Evolutionary conservation across 352 stramenopile genomes (phyloP), one percentile per base, ranked within the genome.

Genomic region (Phytophthora macrochlamydospora): DNA sequence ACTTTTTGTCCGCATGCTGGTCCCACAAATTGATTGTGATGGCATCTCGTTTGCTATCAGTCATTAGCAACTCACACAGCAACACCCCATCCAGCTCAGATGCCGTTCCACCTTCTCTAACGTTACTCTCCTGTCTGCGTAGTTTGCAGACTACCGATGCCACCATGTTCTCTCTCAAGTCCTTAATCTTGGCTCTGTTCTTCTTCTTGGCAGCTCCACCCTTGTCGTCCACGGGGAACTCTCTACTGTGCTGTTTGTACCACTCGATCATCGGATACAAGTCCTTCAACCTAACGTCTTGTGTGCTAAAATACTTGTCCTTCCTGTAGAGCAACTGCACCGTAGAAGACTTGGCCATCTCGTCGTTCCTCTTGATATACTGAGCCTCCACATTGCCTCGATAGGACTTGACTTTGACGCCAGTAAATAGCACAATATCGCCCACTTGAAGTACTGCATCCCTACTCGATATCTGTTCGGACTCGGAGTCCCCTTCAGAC

Each of bases 221-320:
- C 29, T 18, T 28, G 12, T 69, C 55, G 0, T 44, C 35, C 1
- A 71, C 46, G 18, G 76, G 40, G 57, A 90, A 76, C 51, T 80
- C 63, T 50, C 77, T 61, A 53, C 76, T 81, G 61, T 88, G 64
- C 42, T 79, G 65, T 31, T 89, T 87, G 62, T 89, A 86, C 77
- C 80, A 89, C 53, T 87, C 76, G 67, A 91, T 85, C 78, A 89
- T 89, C 1, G 75, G 71, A 53, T 85, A 91, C 13, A 90, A 37
- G 35, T 85, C 71, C 18, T 79, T 79, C 32, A 92, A 42, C 7
- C 60, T 69, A 5, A 85, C 78, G 30, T 85, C 76, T 44, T 71
- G 70, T 2, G 78, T 87, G 62, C 78, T 84, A 48, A 88, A 87
- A 59, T 87, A 90, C 5, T 72, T 67, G 37, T 81, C 78, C 6